Evolutionary conservation across 345 rosid genomes (phyloP), one percentile per base, ranked within the genome.

Genomic region (Arabis hirsuta): DNA sequence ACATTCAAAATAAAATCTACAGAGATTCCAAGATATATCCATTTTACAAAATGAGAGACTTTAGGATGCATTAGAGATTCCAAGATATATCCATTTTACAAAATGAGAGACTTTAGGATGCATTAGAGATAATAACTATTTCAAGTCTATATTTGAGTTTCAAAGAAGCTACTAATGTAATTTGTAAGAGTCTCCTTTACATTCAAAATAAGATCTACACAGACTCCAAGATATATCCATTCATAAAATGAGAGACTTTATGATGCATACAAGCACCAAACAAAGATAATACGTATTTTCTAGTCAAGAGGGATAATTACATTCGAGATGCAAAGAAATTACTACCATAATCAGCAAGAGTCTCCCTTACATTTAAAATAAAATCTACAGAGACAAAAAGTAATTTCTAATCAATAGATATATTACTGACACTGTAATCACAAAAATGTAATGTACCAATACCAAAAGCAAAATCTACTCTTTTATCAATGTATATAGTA

Each of bases 131-230:
- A 13, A 43, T 42, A 60, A 13, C 0, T 7, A 55, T 7, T 55
- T 29, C 31, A 3, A 29, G 31, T 29, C 31, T 29, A 29, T 29
- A 29, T 29, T 29, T 4, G 31, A 29, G 83, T 66, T 19, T 47
- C 22, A 14, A 14, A 47, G 24, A 47, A 47, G 16, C 27, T 48
- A 48, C 54, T 48, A 19, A 12, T 1, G 20, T 20, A 48, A 20
- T 20, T 3, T 19, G 27, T 4, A 48, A 10, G 54, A 48, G 54
- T 20, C 29, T 48, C 29, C 1, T 12, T 48, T 20, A 20, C 27
- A 48, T 9, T 48, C 27, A 48, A 19, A 19, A 19, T 7, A 48
- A 2, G 7, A 43, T 43, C 14, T 43, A 43, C 6, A 43, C 6
- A 12, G 14, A 43, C 46, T 43, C 46, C 6, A 43, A 43, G 14